Base-by-base conservation (phyloP, 495 filamentous ascomycete species). In the Neurospora africana region DNA sequence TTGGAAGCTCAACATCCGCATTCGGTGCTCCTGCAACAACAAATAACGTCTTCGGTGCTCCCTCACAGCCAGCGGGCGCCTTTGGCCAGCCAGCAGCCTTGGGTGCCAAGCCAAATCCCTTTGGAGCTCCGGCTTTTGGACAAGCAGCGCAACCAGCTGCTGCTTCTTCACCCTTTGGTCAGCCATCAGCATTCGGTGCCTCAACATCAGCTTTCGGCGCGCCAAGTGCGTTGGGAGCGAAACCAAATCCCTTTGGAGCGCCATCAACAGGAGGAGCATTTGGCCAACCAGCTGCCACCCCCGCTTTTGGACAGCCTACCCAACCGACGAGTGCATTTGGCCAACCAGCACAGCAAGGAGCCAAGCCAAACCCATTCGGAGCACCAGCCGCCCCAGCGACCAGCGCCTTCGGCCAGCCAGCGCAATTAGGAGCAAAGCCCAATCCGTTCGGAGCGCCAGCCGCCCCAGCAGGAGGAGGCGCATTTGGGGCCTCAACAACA, bases 51-150 rank as follows among this genome's bases (percentile, higher is more conserved):
- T 61, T 61, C 6, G 53, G 53, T 33, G 6, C 53, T 61, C 53
- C 53, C 23, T 17, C 53, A 19, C 53, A 61, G 53, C 27, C 53
- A 33, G 27, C 53, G 53, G 37, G 75, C 39, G 74, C 78, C 1
- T 86, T 87, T 72, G 85, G 86, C 21, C 84, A 87, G 58, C 79
- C 83, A 53, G 77, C 81, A 17, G 70, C 77, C 0, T 39, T 84
- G 23, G 83, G 83, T 36, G 79, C 80, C 68, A 80, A 79, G 68
- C 78, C 82, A 5, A 84, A 76, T 61, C 77, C 83, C 1, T 85
- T 85, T 41, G 81, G 79, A 19, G 47, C 76, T 17, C 76, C 84
- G 15, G 78, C 77, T 53, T 83, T 85, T 75, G 82, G 81, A 0
- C 82, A 85, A 70, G 72, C 82, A 21, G 73, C 84, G 11, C 79